phyloP scores from a whole-genome alignment of 768 basidiomycete species.

The Suillus clintonianus region DNA sequence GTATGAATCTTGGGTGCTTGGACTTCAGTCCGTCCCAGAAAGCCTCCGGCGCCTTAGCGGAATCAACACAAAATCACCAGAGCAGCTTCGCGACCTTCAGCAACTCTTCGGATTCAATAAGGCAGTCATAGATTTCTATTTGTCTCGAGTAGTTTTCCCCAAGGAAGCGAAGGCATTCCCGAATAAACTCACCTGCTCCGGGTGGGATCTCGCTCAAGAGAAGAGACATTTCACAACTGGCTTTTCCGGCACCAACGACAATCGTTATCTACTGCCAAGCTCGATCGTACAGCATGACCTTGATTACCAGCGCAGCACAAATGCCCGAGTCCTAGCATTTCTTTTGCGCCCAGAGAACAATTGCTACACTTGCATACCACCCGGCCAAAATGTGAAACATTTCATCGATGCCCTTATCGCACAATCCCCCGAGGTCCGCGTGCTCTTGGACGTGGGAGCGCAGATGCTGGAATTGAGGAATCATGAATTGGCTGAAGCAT shows the following conservation, averaged over 20 bases:
- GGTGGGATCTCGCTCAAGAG: conserved; percentile 28
- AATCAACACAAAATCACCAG: background rate
- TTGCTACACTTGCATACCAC: conserved; percentile 8
- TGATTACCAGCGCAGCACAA: background rate
- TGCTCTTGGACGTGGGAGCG: background rate
- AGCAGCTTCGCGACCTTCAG: conserved; percentile 7
- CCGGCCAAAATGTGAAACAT: conserved; percentile 16
- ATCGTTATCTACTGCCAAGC: conserved; percentile 18
- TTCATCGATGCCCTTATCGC: conserved; percentile 32
- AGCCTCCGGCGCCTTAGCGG: background rate
- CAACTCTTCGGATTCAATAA: conserved; percentile 20
- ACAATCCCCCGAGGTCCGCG: conserved; percentile 37
- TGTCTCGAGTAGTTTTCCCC: conserved; percentile 27
- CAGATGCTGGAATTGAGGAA: background rate
- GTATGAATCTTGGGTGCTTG: background rate
- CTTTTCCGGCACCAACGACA: conserved; percentile 32
- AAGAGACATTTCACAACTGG: conserved; percentile 9
- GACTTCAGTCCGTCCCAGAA: background rate
- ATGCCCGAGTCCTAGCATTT: conserved; percentile 15
- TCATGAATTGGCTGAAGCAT: background rate
- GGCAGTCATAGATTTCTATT: conserved; percentile 26
- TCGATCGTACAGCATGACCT: background rate
- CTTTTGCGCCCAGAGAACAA: conserved; percentile 26
- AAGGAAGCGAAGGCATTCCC: conserved; percentile 27
- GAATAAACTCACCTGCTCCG: conserved; percentile 27